Percentiles rank a stretch among this genome's conserved stretches.
phyloP scores from a whole-genome alignment of 768 basidiomycete species.

The Mycena polygramma region DNA sequence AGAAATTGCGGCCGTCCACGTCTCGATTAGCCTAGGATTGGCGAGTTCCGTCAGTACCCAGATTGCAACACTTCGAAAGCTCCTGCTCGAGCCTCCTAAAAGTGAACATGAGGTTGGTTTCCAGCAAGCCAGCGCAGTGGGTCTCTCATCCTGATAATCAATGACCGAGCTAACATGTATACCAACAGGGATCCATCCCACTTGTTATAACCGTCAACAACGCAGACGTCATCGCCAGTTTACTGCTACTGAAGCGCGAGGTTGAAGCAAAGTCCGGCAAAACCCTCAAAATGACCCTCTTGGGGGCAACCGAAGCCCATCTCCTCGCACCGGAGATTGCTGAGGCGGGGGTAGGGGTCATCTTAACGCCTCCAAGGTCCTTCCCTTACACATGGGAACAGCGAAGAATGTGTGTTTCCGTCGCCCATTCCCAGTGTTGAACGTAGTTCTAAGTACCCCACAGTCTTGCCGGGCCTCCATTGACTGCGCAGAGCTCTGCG shows the following conservation, averaged over 20 bases:
- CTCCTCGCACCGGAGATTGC: slow-evolving; percentile 81
- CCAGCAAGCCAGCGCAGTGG: slow-evolving; percentile 60
- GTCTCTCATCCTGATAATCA: slow-evolving; percentile 14
- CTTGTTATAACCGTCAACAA: slow-evolving; percentile 74
- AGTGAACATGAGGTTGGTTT: slow-evolving; percentile 59
- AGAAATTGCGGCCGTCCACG: slow-evolving; percentile 71
- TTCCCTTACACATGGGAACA: slow-evolving; percentile 80
- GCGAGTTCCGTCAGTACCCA: slow-evolving; percentile 74
- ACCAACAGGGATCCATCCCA: slow-evolving; percentile 63
- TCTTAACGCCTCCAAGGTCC: slow-evolving; percentile 73
- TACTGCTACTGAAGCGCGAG: slow-evolving; percentile 75
- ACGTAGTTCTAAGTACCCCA: not conserved
- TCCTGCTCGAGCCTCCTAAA: slow-evolving; percentile 58
- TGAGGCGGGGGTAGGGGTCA: slow-evolving; percentile 75
- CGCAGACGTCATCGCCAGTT: slow-evolving; percentile 77
- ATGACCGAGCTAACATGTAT: not conserved
- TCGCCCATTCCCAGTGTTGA: not conserved
- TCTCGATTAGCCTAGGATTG: slow-evolving; percentile 60
- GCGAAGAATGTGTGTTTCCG: slow-evolving; percentile 63
- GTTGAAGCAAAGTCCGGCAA: slow-evolving; percentile 59
- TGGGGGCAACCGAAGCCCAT: slow-evolving; percentile 76
- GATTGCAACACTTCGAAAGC: slow-evolving; percentile 67
- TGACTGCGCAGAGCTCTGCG: slow-evolving; percentile 66
- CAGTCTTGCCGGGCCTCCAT: slow-evolving; percentile 59
- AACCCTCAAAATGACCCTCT: slow-evolving; percentile 62